Percentiles rank a stretch among this genome's conserved stretches.
phyloP scores from a whole-genome alignment of 805 yeast genomes.

The Kregervanrija delftensis region DNA sequence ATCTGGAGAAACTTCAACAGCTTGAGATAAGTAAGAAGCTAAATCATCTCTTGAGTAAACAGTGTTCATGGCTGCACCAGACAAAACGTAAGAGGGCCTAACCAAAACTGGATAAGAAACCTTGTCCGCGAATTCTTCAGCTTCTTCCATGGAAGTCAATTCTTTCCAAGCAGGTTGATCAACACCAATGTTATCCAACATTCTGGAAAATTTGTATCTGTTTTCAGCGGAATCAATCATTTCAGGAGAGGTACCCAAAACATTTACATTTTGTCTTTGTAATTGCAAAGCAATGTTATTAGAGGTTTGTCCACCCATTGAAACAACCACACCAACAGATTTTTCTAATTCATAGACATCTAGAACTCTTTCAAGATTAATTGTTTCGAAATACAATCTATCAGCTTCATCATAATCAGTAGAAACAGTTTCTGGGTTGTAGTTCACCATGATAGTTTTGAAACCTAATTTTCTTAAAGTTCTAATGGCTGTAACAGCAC shows the following conservation, averaged over 20 bases:
- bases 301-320: conserved; percentile 99
- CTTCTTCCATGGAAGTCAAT: conserved; percentile 85
- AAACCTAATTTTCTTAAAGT: conserved; percentile 79
- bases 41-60: conserved; percentile 86
- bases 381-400: conserved; percentile 91
- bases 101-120: conserved; percentile 93
- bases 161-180: conserved; percentile 99
- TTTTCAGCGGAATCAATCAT: conserved; percentile 98
- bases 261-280: conserved; percentile 91
- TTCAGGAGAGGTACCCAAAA: conserved; percentile 94
- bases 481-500: conserved; percentile 96
- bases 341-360: conserved; percentile 92
- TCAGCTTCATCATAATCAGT: conserved; percentile 98
- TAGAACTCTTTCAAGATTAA: conserved; percentile 86
- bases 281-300: conserved; percentile 91
- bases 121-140: conserved; percentile 83
- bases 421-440: conserved; percentile 98
- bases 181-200: conserved; percentile 92
- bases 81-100: conserved; percentile 93
- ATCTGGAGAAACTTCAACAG: conserved; percentile 95
- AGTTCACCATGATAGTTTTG: conserved; percentile 94
- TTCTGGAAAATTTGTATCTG: conserved; percentile 94
- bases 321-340: conserved; percentile 85
- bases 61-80: conserved; percentile 99
- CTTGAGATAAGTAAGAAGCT: conserved; percentile 82